Evolutionary conservation across 2,329 filamentous ascomycete species (phyloP).

Genomic region (Chaetomium strumarium): DNA sequence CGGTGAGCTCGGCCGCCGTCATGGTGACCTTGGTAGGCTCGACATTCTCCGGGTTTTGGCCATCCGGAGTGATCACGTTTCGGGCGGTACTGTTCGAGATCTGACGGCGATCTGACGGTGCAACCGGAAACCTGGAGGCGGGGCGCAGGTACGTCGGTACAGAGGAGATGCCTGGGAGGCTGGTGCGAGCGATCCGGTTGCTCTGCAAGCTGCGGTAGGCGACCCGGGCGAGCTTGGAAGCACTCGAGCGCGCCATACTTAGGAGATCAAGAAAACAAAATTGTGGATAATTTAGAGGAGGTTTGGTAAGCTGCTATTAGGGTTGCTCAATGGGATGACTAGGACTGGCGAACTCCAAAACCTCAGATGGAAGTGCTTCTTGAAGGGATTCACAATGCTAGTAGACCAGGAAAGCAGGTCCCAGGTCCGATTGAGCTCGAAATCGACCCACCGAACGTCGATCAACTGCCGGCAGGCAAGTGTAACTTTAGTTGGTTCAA

Average conservation of each 20-base stretch:
- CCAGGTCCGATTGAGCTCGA: neutral
- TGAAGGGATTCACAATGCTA: no score
- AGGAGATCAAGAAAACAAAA: slow-evolving; percentile 1
- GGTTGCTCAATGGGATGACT: no score
- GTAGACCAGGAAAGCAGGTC: neutral
- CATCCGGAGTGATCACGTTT: slow-evolving; percentile 55
- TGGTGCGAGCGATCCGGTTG: slow-evolving; percentile 21
- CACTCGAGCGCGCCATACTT: slow-evolving; percentile 30
- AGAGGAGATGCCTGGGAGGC: slow-evolving; percentile 18
- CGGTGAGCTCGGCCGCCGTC: slow-evolving; percentile 57
- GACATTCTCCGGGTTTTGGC: slow-evolving; percentile 36
- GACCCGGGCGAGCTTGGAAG: slow-evolving; percentile 35
- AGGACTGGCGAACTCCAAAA: no score
- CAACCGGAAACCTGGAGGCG: slow-evolving; percentile 5
- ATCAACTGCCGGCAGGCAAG: slow-evolving; percentile 11
- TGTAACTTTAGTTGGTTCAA: neutral
- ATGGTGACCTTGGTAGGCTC: slow-evolving; percentile 34
- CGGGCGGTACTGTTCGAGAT: slow-evolving; percentile 31
- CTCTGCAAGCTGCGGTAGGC: slow-evolving; percentile 31
- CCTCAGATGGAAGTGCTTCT: neutral
- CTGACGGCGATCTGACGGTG: slow-evolving; percentile 5
- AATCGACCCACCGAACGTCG: neutral
- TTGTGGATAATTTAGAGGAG: neutral
- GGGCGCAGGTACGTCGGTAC: neutral
- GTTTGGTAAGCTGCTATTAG: neutral